A percentile compares a stretch with the other conserved stretches of the same genome.
Evolutionary conservation across 192 early-diverging fungal genomes (phyloP).

Genomic region (Paraglomus occultum): DNA sequence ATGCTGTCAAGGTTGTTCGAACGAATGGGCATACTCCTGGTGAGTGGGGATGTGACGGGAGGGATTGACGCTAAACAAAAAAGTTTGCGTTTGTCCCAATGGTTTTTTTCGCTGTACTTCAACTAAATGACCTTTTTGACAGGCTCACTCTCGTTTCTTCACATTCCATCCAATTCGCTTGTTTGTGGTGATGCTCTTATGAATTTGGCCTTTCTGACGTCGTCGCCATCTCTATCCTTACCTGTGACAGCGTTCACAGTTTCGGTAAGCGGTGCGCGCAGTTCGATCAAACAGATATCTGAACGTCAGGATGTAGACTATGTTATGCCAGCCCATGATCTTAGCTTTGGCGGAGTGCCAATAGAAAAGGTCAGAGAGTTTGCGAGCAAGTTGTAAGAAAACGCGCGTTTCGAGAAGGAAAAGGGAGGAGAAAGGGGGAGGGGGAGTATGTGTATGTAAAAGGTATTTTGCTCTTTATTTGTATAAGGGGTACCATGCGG

Average conservation of each 20-base stretch:
- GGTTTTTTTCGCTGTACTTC: too few species aligned
- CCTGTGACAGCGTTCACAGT: slow-evolving; percentile 33
- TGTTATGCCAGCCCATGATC: slow-evolving; percentile 41
- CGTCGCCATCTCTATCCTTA: slow-evolving; percentile 29
- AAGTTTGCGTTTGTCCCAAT: too few species aligned
- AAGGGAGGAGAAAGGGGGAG: too few species aligned
- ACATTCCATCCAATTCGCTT: slow-evolving; percentile 36
- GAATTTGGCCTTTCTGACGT: slow-evolving; percentile 33
- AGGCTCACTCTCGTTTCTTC: slow-evolving; percentile 41
- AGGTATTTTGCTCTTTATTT: too few species aligned
- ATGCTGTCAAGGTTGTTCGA: slow-evolving; percentile 37
- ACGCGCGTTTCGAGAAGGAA: too few species aligned
- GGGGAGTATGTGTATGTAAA: too few species aligned
- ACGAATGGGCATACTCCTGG: slow-evolving; percentile 39
- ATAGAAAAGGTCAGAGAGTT: slow-evolving; percentile 39
- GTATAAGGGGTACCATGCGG: too few species aligned
- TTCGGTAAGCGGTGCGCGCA: slow-evolving; percentile 33
- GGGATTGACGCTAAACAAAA: too few species aligned
- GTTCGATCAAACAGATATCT: slow-evolving; percentile 36
- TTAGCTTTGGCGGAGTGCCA: slow-evolving; percentile 32
- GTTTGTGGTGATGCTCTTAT: slow-evolving; percentile 40
- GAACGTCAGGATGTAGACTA: slow-evolving; percentile 33
- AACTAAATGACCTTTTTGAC: too few species aligned
- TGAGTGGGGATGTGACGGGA: background rate
- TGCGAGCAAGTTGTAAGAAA: background rate